Conservation (phyloP, 2,329 filamentous ascomycete genomes). For the Penicillium sp. region DNA sequence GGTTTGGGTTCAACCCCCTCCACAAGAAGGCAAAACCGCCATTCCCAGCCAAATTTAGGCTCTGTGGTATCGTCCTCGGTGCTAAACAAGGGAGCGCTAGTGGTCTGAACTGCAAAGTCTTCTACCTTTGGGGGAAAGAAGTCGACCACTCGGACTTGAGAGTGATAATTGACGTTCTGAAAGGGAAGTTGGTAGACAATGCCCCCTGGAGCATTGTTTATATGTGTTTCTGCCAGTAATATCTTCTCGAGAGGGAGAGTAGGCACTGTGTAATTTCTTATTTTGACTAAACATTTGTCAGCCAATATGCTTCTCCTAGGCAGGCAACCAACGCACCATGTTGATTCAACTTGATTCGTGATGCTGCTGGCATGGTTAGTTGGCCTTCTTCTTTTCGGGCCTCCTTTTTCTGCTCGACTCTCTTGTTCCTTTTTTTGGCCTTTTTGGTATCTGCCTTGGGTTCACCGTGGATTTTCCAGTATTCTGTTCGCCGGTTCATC, state of each 20-base stretch:
- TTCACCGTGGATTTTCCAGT: conserved; percentile 52
- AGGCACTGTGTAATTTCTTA: conserved; percentile 43
- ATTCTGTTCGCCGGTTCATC: conserved; percentile 62
- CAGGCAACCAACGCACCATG: conserved; percentile 38
- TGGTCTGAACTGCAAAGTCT: conserved; percentile 62
- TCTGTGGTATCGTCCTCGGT: not conserved
- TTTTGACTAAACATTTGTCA: conserved; percentile 43
- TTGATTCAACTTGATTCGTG: conserved; percentile 38
- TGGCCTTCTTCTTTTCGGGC: conserved; percentile 32
- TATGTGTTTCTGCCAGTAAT: conserved; percentile 45
- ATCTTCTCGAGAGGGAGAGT: conserved; percentile 48
- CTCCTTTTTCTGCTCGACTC: conserved; percentile 32
- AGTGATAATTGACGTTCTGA: conserved; percentile 67
- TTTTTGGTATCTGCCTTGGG: conserved; percentile 40
- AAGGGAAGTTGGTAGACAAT: conserved; percentile 62
- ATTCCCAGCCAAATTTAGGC: conserved; percentile 63
- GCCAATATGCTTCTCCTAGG: not conserved
- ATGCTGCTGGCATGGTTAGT: conserved; percentile 17
- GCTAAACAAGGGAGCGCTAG: conserved; percentile 46
- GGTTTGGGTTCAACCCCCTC: conserved; percentile 59
- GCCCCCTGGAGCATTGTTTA: conserved; percentile 47
- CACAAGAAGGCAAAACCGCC: conserved; percentile 76
- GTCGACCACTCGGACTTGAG: conserved; percentile 74
- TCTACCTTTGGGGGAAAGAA: conserved; percentile 68
- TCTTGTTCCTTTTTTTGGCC: conserved; percentile 27